Base-by-base conservation (phyloP, 345 rosid genomes). In the Euclidium syriacum region DNA sequence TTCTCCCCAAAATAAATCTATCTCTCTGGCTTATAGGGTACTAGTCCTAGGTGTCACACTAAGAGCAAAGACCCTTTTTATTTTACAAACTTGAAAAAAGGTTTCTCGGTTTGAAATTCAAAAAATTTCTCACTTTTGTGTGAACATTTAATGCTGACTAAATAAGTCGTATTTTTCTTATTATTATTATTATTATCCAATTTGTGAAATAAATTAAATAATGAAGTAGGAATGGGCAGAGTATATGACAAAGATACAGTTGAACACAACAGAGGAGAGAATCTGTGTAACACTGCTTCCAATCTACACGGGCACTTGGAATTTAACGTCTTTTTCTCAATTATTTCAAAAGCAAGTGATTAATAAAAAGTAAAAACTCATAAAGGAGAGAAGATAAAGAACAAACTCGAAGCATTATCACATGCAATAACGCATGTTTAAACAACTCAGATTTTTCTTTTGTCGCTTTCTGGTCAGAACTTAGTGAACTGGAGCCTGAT, bases 211-310 rank as follows among this genome's bases (percentile, higher is more conserved):
- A 35, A 53, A 44, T 19, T 30, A 61, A 52, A 12, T 23, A 36
- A 63, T 22, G 52, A 71, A 36, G 39, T 56, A 17, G 53, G 67
- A 58, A 49, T 44, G 47, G 55, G 50, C 41, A 63, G 56, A 61
- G 65, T 32, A 66, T 35, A 70, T 29, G 78, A 77, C 81, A 75
- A 60, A 75, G 77, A 72, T 55, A 69, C 76, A 50, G 77, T 63
- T 58, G 75, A 76, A 67, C 72, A 24, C 62, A 58, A 48, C 64
- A 50, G 53, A 44, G 2, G 35, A 11, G 65, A 68, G 81, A 71
- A 77, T 70, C 78, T 70, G 7, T 49, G 62, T n/a, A 62, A 57
- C 75, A 68, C 65, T 49, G 39, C 22, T 73, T 73, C 60, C 68
- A 60, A 60, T 29, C 19, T 42, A 59, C 77, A 67, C 66, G 58